A percentile compares a stretch with the other conserved stretches of the same genome.
Evolutionary conservation across 805 yeast genomes (phyloP).

Genomic region (Lipomyces kockii): DNA sequence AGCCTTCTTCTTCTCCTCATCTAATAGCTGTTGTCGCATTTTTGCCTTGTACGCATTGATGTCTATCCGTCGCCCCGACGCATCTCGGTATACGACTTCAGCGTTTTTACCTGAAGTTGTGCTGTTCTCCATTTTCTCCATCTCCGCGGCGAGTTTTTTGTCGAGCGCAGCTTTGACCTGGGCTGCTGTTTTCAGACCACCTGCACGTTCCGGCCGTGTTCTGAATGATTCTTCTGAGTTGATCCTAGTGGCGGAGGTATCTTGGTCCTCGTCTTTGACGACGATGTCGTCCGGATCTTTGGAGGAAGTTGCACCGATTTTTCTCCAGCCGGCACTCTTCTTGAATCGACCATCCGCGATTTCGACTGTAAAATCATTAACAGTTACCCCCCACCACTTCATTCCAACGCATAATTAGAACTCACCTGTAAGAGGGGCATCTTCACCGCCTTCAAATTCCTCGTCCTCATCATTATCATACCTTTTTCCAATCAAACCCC

Average conservation of each 20-base stretch:
- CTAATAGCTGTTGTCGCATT: slow-evolving; percentile 38
- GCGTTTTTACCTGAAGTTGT: slow-evolving; percentile 31
- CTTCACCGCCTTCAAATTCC: slow-evolving; percentile 46
- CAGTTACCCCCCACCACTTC: background rate
- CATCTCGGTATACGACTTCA: slow-evolving; percentile 64
- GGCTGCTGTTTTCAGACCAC: slow-evolving; percentile 57
- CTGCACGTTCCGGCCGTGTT: slow-evolving; percentile 19
- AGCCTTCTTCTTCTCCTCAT: slow-evolving; percentile 38
- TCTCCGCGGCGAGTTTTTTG: slow-evolving; percentile 41
- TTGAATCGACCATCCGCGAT: slow-evolving; percentile 10
- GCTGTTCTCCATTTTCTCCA: slow-evolving; percentile 28
- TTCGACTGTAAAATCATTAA: slow-evolving; percentile 19
- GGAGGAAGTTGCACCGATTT: slow-evolving; percentile 21
- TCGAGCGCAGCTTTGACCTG: slow-evolving; percentile 49
- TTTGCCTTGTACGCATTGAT: slow-evolving; percentile 44
- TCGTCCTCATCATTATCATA: slow-evolving; percentile 33
- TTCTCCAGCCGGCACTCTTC: slow-evolving; percentile 38
- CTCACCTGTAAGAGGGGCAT: slow-evolving; percentile 32
- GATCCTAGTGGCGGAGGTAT: background rate
- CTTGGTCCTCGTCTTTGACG: slow-evolving; percentile 11
- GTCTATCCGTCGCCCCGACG: slow-evolving; percentile 59
- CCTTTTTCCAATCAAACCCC: slow-evolving; percentile 21
- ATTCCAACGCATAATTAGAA: background rate
- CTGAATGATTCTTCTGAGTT: background rate
- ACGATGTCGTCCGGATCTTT: background rate